phyloP scores from a whole-genome alignment of 805 yeast genomes.

The Wickerhamomyces mucosus region DNA sequence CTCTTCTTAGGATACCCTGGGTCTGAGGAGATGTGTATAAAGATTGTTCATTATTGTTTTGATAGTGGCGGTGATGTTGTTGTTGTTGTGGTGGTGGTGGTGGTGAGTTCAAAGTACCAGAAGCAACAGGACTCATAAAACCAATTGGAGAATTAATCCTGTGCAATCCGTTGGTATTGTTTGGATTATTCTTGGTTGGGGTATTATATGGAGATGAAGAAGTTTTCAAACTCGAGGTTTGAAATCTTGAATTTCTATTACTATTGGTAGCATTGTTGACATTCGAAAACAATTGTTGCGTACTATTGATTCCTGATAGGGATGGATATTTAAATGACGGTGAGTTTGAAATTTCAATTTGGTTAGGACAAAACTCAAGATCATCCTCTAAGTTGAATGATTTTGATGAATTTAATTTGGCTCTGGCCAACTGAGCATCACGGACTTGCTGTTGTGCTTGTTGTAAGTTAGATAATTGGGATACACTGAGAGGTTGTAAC shows the following conservation, averaged over 20 bases:
- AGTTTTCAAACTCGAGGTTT: background rate
- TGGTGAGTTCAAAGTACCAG: conserved; percentile 1
- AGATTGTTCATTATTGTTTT: background rate
- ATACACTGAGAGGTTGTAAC: background rate
- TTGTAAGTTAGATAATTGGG: background rate
- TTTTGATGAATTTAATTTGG: conserved; percentile 50
- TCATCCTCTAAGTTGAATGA: conserved; percentile 69
- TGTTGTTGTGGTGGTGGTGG: background rate
- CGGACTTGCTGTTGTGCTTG: conserved; percentile 9
- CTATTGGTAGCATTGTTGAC: background rate
- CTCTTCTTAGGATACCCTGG: background rate
- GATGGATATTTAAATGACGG: background rate
- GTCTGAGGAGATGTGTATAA: background rate
- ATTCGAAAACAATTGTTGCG: background rate
- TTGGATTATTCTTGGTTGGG: conserved; percentile 11
- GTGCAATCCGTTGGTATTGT: background rate
- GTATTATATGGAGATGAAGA: conserved; percentile 14
- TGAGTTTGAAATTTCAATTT: conserved; percentile 1
- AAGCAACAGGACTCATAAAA: conserved; percentile 1
- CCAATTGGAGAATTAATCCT: conserved; percentile 1
- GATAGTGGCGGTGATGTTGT: background rate
- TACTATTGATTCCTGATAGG: no score
- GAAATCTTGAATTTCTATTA: background rate
- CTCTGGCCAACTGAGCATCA: conserved; percentile 28
- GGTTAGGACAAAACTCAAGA: conserved; percentile 54